Percentiles rank a stretch among this genome's conserved stretches.
Evolutionary conservation across 108 stramenopile species (phyloP).

Genomic region (Thalassiosira profunda): DNA sequence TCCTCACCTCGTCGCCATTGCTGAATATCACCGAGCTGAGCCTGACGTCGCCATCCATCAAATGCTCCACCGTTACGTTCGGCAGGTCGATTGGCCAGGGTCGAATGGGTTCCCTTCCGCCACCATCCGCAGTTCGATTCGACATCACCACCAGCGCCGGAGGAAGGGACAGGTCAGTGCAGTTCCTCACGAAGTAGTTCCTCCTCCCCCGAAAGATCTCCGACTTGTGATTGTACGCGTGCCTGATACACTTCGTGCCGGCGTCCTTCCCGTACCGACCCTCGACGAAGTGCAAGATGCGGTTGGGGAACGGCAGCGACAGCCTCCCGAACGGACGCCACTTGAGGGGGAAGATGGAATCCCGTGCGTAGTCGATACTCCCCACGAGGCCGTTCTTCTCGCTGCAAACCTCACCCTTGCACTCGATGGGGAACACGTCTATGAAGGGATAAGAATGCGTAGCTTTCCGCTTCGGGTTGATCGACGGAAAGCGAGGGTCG

Average conservation of each 20-base stretch:
- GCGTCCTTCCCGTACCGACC: conserved; percentile 5
- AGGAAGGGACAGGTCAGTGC: background rate
- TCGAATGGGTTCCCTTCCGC: background rate
- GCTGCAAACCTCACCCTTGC: background rate
- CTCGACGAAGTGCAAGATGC: background rate
- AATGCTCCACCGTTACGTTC: conserved; percentile 5
- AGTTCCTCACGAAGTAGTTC: background rate
- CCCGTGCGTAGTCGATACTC: background rate
- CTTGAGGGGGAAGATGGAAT: conserved; percentile 2
- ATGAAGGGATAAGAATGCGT: conserved; percentile 1
- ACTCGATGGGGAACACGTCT: background rate
- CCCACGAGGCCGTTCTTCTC: background rate
- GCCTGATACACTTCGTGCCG: background rate
- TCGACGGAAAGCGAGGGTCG: background rate
- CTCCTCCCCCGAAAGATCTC: background rate
- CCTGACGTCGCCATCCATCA: conserved; percentile 1
- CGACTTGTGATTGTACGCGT: background rate
- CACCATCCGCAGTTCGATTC: background rate
- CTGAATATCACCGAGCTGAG: background rate
- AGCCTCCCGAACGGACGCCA: conserved; percentile 6
- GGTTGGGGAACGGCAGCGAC: conserved; percentile 8
- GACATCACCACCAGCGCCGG: conserved; percentile 1
- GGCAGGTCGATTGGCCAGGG: background rate
- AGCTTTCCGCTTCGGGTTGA: background rate
- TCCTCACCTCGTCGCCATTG: conserved; percentile 10